Evolutionary conservation across 441 rosid species (phyloP).

Genomic region (Populus trichocarpa): DNA sequence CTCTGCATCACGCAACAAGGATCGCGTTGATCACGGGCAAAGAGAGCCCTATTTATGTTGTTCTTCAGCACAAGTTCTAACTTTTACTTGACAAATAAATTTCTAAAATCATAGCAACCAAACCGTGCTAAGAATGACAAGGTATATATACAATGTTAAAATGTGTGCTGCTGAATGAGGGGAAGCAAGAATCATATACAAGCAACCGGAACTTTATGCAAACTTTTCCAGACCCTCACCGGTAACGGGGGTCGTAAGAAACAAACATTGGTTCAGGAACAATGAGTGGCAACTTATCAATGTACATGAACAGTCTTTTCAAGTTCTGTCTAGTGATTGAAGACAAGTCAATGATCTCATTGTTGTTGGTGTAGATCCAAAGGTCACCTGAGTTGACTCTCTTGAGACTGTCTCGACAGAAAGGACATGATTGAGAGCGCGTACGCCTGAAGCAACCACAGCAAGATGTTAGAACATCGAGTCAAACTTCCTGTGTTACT

Average conservation of each 20-base stretch:
- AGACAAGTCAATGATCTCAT: conserved; percentile 63
- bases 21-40: too few species aligned
- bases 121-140: neutral
- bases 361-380: conserved; percentile 76
- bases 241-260: conserved; percentile 46
- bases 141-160: conserved; percentile 21
- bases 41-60: too few species aligned
- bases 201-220: conserved; percentile 3
- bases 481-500: neutral
- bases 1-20: too few species aligned
- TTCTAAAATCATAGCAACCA: neutral
- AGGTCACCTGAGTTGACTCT: conserved; percentile 88
- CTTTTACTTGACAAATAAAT: neutral
- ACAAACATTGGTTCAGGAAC: conserved; percentile 63
- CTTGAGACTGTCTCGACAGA: conserved; percentile 85
- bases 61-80: too few species aligned
- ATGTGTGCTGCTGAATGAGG: neutral
- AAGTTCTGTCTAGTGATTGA: conserved; percentile 66
- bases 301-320: conserved; percentile 64
- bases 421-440: conserved; percentile 87
- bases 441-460: conserved; percentile 50
- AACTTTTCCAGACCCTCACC: neutral
- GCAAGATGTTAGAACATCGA: neutral
- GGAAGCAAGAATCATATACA: conserved; percentile 8
- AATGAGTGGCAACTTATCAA: conserved; percentile 73